Evolutionary conservation across 805 yeast genomes (phyloP).

Genomic region (Kregervanrija delftensis): DNA sequence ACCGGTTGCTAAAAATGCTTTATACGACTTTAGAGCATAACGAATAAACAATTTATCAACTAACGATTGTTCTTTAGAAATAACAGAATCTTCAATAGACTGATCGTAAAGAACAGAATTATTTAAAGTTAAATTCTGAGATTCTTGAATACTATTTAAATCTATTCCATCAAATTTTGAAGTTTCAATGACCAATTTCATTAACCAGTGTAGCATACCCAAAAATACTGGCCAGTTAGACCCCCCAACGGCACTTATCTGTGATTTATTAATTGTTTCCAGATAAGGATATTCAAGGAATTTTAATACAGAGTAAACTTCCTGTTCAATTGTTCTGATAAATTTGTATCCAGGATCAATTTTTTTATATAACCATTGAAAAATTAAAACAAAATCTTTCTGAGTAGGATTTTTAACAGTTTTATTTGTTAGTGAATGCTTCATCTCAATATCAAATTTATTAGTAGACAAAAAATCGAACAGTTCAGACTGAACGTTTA

Average conservation of each 20-base stretch:
- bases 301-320: slow-evolving; percentile 61
- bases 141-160: slow-evolving; percentile 19
- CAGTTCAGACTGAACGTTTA: slow-evolving; percentile 57
- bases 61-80: slow-evolving; percentile 21
- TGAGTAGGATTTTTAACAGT: slow-evolving; percentile 77
- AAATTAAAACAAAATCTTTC: slow-evolving; percentile 70
- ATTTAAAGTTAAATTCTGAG: slow-evolving; percentile 15
- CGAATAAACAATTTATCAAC: slow-evolving; percentile 28
- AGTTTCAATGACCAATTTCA: slow-evolving; percentile 43
- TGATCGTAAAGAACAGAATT: slow-evolving; percentile 23
- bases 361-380: slow-evolving; percentile 70
- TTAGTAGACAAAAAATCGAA: slow-evolving; percentile 55
- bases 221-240: slow-evolving; percentile 78
- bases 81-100: slow-evolving; percentile 18
- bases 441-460: slow-evolving; percentile 69
- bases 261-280: slow-evolving; percentile 75
- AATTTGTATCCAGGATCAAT: slow-evolving; percentile 77
- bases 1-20: slow-evolving; percentile 49
- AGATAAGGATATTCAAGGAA: slow-evolving; percentile 71
- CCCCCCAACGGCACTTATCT: slow-evolving; percentile 87
- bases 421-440: slow-evolving; percentile 58
- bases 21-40: slow-evolving; percentile 62
- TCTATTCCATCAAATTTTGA: slow-evolving; percentile 30
- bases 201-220: slow-evolving; percentile 80
- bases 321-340: slow-evolving; percentile 63